Conservation (phyloP, 768 basidiomycete species). For the Podaxis sp. region DNA sequence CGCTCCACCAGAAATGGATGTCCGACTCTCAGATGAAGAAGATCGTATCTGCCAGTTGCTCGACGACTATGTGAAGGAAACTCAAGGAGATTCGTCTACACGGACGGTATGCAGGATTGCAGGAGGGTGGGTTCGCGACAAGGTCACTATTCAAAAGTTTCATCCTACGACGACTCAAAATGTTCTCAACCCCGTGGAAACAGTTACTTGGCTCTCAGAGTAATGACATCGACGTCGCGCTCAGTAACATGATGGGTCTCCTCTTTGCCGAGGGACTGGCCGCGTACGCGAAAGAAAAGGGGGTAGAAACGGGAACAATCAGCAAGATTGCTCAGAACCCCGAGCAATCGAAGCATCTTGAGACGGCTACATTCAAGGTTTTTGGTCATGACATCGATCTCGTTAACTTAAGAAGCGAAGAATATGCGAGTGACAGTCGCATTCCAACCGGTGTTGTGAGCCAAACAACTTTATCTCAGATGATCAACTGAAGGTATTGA, state of each 20-base stretch:
- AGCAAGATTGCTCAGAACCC: conserved; percentile 91
- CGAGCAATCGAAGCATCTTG: conserved; percentile 96
- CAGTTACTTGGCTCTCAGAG: conserved; percentile 80
- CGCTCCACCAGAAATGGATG: conserved; percentile 25
- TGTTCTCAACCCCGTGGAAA: conserved; percentile 6
- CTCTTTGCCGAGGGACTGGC: conserved; percentile 81
- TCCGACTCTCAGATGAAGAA: conserved; percentile 68
- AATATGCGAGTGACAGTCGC: conserved; percentile 80
- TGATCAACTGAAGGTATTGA: not conserved
- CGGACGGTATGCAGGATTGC: conserved; percentile 81
- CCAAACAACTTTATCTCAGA: conserved; percentile 9
- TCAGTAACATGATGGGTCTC: conserved; percentile 85
- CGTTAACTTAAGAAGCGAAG: conserved; percentile 91
- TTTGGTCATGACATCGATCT: conserved; percentile 85
- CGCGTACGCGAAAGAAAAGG: conserved; percentile 49
- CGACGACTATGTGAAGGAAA: conserved; percentile 65
- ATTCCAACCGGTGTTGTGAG: conserved; percentile 87
- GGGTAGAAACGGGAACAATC: conserved; percentile 53
- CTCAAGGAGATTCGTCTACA: conserved; percentile 48
- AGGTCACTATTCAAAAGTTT: conserved; percentile 44
- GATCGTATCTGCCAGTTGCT: conserved; percentile 69
- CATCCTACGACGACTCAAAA: not conserved
- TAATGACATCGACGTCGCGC: conserved; percentile 91
- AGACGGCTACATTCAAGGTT: conserved; percentile 85
- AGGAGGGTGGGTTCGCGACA: conserved; percentile 98